phyloP scores from a whole-genome alignment of 257 asterid genomes.

The Datura wrightii region DNA sequence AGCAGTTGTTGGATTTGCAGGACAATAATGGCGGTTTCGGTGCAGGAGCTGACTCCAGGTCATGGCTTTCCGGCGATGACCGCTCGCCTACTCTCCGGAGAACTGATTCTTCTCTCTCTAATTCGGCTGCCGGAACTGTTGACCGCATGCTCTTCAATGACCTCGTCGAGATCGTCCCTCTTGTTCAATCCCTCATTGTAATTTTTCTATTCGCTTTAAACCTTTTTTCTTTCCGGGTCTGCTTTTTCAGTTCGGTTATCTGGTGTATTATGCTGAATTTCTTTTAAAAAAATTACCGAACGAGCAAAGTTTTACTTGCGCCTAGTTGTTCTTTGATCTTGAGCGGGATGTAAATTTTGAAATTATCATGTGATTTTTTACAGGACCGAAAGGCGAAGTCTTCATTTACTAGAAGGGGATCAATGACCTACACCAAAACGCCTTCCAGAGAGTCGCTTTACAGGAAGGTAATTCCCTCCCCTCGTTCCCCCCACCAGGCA shows the following conservation, averaged over 20 bases:
- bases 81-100: slow-evolving; percentile 41
- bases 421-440: slow-evolving; percentile 88
- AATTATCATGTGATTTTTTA: slow-evolving; percentile 24
- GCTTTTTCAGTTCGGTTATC: neutral
- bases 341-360: neutral
- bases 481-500: neutral
- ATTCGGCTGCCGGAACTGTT: slow-evolving; percentile 51
- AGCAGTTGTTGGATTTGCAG: slow-evolving; percentile 67
- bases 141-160: slow-evolving; percentile 74
- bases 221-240: neutral
- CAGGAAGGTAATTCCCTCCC: slow-evolving; percentile 63
- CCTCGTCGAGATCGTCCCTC: slow-evolving; percentile 88
- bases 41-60: slow-evolving; percentile 65
- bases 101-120: slow-evolving; percentile 61
- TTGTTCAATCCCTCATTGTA: slow-evolving; percentile 90
- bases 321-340: neutral
- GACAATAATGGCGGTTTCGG: slow-evolving; percentile 42
- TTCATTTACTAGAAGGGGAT: slow-evolving; percentile 80
- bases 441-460: slow-evolving; percentile 79
- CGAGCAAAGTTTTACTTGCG: neutral
- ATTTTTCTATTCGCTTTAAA: neutral
- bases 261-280: neutral
- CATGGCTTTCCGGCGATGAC: slow-evolving; percentile 75
- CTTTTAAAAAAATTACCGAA: neutral
- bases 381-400: slow-evolving; percentile 79